Base-by-base conservation (phyloP, 306 rosid genomes). In the Acacia confusa region DNA sequence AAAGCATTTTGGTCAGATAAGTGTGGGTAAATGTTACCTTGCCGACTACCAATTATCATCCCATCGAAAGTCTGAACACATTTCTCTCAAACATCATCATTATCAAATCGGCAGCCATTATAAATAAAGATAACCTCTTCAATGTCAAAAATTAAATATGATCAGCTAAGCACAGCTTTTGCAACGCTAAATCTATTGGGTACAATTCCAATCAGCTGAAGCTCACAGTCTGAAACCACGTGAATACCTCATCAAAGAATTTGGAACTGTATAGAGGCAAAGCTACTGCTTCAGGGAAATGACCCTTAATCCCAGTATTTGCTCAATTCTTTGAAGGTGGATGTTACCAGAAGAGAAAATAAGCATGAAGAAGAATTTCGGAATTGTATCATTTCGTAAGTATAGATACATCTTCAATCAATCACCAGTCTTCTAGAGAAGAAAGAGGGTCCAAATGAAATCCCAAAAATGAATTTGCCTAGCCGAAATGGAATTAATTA, bases 181-280 rank as follows among this genome's bases (percentile, higher is more conserved):
- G 14, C 27, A 24, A 16, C 30, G 47, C 6, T 60, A 60, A 43
- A 25, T 14, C 70, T 34, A 20, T 53, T 24, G 34, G 19, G 13
- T 53, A 77, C 68, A 66, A 9, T 43, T 78, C 70, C 45, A n/a
- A 67, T 73, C 38, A 32, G 41, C 86, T 38, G 50, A 73, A 45
- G 55, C 44, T 48, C 60, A 77, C 40, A 72, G 20, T 50, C 38
- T 30, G 47, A 74, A 74, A 68, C 70, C 25, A 40, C 61, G 50
- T 50, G 47, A 53, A 48, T 58, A 78, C 71, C 68, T 28, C 36
- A 34, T 30, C 48, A 30, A 75, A 84, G 75, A 48, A 40, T 55
- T 20, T 27, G 30, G 41, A 72, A 53, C 48, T 27, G 22, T 20
- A 41, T 25, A 55, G 27, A 72, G 25, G 75, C 43, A 66, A 72